These are phyloP conservation scores for Trichosporon ovoides DNA, from an alignment of 1,284 basidiomycete genomes.

Conservation along the genomic window DNA sequence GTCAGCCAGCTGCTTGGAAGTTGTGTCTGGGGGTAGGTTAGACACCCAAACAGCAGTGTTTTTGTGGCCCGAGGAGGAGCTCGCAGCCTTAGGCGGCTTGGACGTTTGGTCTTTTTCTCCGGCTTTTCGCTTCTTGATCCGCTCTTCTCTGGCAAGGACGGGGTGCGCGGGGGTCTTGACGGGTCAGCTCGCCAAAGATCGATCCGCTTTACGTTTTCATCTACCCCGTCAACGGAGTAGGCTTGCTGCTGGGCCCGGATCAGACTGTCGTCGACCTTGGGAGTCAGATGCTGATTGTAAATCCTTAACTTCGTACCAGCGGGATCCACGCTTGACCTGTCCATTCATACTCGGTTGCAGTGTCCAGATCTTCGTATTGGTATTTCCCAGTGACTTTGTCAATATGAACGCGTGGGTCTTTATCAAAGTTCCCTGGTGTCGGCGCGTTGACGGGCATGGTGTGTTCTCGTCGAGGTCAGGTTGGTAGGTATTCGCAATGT, in stretches of 20 bases:
- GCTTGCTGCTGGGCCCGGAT: slow-evolving; percentile 83
- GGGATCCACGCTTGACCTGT: slow-evolving; percentile 71
- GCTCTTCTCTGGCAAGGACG: slow-evolving; percentile 61
- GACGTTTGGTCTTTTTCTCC: slow-evolving; percentile 50
- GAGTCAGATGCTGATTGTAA: neutral
- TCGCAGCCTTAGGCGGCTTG: slow-evolving; percentile 47
- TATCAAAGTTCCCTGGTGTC: slow-evolving; percentile 58
- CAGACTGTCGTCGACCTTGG: slow-evolving; percentile 71
- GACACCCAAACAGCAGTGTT: slow-evolving; percentile 93
- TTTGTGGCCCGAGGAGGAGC: slow-evolving; percentile 46
- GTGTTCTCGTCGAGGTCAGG: neutral
- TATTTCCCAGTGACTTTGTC: slow-evolving; percentile 71
- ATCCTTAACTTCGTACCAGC: slow-evolving; percentile 57
- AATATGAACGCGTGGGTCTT: slow-evolving; percentile 67
- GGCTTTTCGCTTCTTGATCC: slow-evolving; percentile 59
- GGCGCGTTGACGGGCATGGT: slow-evolving; percentile 34
- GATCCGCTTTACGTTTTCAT: slow-evolving; percentile 64
- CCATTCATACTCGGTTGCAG: slow-evolving; percentile 81
- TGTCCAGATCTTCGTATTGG: slow-evolving; percentile 79
- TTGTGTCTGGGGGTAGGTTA: slow-evolving; percentile 72
- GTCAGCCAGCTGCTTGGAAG: slow-evolving; percentile 65
- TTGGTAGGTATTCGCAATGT: neutral
- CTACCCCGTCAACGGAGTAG: slow-evolving; percentile 81
- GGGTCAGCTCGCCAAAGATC: neutral
- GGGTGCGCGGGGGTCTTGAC: slow-evolving; percentile 69